These are phyloP conservation scores for Sarocladium kiliense DNA, from an alignment of 2,329 filamentous ascomycete genomes.

Conservation along the genomic window DNA sequence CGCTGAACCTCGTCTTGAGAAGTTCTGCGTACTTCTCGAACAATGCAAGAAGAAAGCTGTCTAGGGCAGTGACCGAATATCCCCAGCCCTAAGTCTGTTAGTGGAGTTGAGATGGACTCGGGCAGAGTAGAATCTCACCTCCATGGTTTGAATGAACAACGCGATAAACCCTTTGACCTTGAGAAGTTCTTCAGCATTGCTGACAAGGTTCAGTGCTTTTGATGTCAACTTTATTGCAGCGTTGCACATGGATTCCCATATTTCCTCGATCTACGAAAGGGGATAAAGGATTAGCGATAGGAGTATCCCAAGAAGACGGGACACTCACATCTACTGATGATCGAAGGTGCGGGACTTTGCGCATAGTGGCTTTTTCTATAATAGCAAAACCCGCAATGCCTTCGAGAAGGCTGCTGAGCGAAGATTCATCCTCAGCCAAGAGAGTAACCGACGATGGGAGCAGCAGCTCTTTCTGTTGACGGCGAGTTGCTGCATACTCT, in stretches of 20 bases:
- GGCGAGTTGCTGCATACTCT: constrained; percentile 87
- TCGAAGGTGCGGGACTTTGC: constrained; percentile 75
- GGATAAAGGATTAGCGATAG: not conserved
- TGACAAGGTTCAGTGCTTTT: constrained; percentile 71
- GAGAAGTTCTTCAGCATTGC: constrained; percentile 82
- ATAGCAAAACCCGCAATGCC: constrained; percentile 96
- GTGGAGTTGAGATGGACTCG: constrained; percentile 38
- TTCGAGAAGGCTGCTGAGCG: constrained; percentile 85
- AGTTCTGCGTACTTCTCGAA: constrained; percentile 94
- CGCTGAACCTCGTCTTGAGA: constrained; percentile 84
- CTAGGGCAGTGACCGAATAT: constrained; percentile 76
- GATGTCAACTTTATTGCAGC: constrained; percentile 77
- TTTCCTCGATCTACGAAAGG: constrained; percentile 72
- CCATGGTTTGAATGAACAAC: constrained; percentile 97
- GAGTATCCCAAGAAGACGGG: not conserved
- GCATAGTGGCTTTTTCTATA: constrained; percentile 91
- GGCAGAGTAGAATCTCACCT: constrained; percentile 49
- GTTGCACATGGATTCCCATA: constrained; percentile 98
- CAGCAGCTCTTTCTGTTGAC: constrained; percentile 86
- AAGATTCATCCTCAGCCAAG: constrained; percentile 74
- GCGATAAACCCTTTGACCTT: constrained; percentile 92
- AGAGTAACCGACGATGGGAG: constrained; percentile 73
- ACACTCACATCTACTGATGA: constrained; percentile 71
- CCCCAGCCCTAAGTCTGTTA: constrained; percentile 82
- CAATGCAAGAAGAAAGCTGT: constrained; percentile 78